A percentile compares a stretch with the other conserved stretches of the same genome.
Conservation (phyloP, 2,329 filamentous ascomycete species). For the Clonostachys chloroleuca region DNA sequence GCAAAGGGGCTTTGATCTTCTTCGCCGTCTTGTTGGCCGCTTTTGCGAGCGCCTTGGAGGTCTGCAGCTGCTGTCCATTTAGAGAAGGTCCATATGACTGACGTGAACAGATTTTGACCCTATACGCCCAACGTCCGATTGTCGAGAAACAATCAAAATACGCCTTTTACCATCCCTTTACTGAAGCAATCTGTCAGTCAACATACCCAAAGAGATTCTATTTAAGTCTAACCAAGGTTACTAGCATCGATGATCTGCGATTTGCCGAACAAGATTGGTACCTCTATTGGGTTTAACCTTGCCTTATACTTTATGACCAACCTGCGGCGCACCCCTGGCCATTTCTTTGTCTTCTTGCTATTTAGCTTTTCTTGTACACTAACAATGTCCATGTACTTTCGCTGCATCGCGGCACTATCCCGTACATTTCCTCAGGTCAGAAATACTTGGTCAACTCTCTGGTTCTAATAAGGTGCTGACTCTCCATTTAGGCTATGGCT, state of each 20-base stretch:
- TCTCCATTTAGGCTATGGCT: slow-evolving; percentile 12
- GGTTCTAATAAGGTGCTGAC: too few species aligned
- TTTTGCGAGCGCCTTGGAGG: slow-evolving; percentile 53
- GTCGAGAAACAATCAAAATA: slow-evolving; percentile 18
- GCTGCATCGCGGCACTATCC: slow-evolving; percentile 5
- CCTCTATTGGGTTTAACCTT: slow-evolving; percentile 22
- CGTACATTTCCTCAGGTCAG: slow-evolving; percentile 14
- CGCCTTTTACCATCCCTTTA: slow-evolving; percentile 23
- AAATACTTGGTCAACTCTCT: too few species aligned
- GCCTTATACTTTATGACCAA: slow-evolving; percentile 27
- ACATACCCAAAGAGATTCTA: too few species aligned
- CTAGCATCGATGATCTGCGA: slow-evolving; percentile 27
- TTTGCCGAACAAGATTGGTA: slow-evolving; percentile 43
- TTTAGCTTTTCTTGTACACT: slow-evolving; percentile 70
- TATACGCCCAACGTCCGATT: slow-evolving; percentile 14
- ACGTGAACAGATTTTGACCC: slow-evolving; percentile 21
- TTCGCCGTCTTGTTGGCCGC: slow-evolving; percentile 47
- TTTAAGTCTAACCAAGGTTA: slow-evolving; percentile 41
- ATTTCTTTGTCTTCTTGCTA: slow-evolving; percentile 53
- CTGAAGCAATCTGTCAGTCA: slow-evolving; percentile 8
- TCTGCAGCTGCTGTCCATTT: slow-evolving; percentile 36
- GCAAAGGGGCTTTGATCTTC: slow-evolving; percentile 16
- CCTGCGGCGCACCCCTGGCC: slow-evolving; percentile 1
- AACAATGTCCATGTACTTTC: slow-evolving; percentile 41
- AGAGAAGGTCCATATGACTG: slow-evolving; percentile 4